Percentiles rank a stretch among this genome's conserved stretches.
These are phyloP conservation scores for Serendipita sp. DNA, from an alignment of 768 basidiomycete species.

Conservation along the genomic window DNA sequence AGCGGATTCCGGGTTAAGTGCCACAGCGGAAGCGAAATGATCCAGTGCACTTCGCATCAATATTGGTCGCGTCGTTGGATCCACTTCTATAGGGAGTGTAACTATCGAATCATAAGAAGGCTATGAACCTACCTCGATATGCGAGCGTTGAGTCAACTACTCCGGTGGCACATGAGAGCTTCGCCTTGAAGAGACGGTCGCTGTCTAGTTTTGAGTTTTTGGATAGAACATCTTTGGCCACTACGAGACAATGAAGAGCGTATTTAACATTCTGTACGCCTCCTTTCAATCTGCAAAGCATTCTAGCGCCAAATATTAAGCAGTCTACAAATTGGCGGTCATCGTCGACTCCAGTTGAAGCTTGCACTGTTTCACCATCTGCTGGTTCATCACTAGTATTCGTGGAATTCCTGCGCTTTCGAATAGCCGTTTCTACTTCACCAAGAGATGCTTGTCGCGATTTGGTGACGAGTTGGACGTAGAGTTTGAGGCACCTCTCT, in stretches of 20 bases:
- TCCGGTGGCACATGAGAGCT: conserved; percentile 30
- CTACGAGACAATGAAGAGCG: background rate
- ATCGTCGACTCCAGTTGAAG: conserved; percentile 37
- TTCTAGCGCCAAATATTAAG: conserved; percentile 57
- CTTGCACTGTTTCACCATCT: conserved; percentile 15
- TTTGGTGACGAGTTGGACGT: conserved; percentile 73
- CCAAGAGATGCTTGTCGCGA: conserved; percentile 43
- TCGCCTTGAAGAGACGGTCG: conserved; percentile 14
- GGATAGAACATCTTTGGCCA: conserved; percentile 27
- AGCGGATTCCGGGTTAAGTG: conserved; percentile 18
- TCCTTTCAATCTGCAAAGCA: conserved; percentile 46
- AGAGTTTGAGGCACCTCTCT: conserved; percentile 60
- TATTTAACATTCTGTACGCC: background rate
- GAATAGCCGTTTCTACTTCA: conserved; percentile 19
- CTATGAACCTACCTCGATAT: conserved; percentile 36
- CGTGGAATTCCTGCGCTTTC: conserved; percentile 14
- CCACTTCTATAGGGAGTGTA: conserved; percentile 36
- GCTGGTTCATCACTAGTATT: conserved; percentile 9
- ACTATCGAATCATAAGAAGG: background rate
- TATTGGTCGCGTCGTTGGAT: conserved; percentile 41
- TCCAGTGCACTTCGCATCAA: conserved; percentile 31
- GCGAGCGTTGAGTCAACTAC: conserved; percentile 58
- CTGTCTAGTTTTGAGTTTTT: conserved; percentile 1
- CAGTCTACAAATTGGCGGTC: conserved; percentile 64
- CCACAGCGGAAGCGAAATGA: conserved; percentile 20